phyloP scores from a whole-genome alignment of 108 stramenopile genomes.

The Chaetoceros tenuissimus region DNA sequence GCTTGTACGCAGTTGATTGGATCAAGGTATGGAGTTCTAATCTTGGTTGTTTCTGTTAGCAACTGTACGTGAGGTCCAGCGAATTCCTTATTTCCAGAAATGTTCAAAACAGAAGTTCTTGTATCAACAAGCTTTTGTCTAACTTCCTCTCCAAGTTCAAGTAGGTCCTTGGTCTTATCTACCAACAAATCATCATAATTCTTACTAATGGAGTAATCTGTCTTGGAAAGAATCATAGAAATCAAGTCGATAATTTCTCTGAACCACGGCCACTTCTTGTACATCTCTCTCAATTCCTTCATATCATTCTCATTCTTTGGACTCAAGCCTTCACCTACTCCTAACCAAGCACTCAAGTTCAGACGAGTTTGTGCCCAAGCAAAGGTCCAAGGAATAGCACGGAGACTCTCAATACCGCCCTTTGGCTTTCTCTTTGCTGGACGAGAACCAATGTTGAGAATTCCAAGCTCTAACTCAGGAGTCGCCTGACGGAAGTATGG shows the following conservation, averaged over 20 bases:
- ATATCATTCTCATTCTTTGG: slow-evolving; percentile 40
- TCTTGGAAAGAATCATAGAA: slow-evolving; percentile 92
- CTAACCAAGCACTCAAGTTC: slow-evolving; percentile 95
- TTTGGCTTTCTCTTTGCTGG: slow-evolving; percentile 93
- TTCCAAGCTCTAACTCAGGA: slow-evolving; percentile 88
- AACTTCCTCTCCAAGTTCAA: slow-evolving; percentile 73
- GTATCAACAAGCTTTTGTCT: slow-evolving; percentile 77
- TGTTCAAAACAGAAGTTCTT: slow-evolving; percentile 64
- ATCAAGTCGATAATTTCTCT: slow-evolving; percentile 87
- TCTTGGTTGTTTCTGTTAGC: slow-evolving; percentile 69
- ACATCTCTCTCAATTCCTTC: slow-evolving; percentile 75
- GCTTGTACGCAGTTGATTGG: slow-evolving; percentile 96
- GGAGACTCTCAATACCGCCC: slow-evolving; percentile 92
- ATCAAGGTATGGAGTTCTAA: slow-evolving; percentile 95
- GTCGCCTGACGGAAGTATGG: slow-evolving; percentile 97
- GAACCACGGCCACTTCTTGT: slow-evolving; percentile 93
- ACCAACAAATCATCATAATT: slow-evolving; percentile 91
- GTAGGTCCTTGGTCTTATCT: slow-evolving; percentile 36
- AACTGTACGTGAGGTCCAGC: slow-evolving; percentile 77
- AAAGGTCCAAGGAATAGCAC: slow-evolving; percentile 98
- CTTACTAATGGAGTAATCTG: slow-evolving; percentile 82
- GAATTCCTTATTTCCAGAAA: slow-evolving; percentile 71
- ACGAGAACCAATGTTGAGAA: slow-evolving; percentile 89
- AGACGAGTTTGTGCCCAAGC: slow-evolving; percentile 96
- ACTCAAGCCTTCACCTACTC: slow-evolving; percentile 82